Conservation (phyloP, 306 rosid genomes). For the Carpinus viminea region DNA sequence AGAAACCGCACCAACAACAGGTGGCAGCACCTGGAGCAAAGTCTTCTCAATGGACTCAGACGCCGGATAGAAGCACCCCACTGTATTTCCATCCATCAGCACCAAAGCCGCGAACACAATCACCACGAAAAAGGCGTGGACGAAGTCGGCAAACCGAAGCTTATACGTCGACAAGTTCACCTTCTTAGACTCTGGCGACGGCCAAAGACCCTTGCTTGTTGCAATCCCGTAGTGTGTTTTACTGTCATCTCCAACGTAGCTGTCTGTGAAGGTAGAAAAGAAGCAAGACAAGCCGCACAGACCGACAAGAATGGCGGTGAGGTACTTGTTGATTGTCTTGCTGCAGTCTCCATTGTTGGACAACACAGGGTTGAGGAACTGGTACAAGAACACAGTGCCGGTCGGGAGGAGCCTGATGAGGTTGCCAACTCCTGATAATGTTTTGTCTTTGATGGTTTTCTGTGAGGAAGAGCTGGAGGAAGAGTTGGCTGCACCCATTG, state of each 20-base stretch:
- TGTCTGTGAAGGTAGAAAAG: conserved; percentile 79
- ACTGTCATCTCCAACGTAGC: conserved; percentile 63
- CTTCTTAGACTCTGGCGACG: conserved; percentile 40
- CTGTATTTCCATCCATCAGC: conserved; percentile 11
- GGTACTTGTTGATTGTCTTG: conserved; percentile 43
- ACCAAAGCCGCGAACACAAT: conserved; percentile 60
- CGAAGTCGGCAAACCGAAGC: conserved; percentile 65
- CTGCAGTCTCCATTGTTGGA: conserved; percentile 72
- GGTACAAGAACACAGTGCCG: conserved; percentile 73
- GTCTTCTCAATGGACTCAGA: conserved; percentile 40
- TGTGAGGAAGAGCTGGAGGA: background rate
- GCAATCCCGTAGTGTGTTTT: conserved; percentile 52
- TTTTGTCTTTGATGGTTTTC: background rate
- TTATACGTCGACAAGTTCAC: conserved; percentile 44
- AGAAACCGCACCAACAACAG: conserved; percentile 54
- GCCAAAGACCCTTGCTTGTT: conserved; percentile 67
- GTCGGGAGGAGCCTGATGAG: conserved; percentile 77
- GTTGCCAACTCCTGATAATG: conserved; percentile 57
- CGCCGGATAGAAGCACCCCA: conserved; percentile 49
- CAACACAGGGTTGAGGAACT: conserved; percentile 63
- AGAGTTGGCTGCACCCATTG: conserved; percentile 30
- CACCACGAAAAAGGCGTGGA: conserved; percentile 52
- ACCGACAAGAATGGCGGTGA: conserved; percentile 38
- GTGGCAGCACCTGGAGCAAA: conserved; percentile 61
- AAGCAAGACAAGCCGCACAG: conserved; percentile 58